Conservation (phyloP, 2,329 filamentous ascomycete species). For the Atkinsonella texensis region DNA sequence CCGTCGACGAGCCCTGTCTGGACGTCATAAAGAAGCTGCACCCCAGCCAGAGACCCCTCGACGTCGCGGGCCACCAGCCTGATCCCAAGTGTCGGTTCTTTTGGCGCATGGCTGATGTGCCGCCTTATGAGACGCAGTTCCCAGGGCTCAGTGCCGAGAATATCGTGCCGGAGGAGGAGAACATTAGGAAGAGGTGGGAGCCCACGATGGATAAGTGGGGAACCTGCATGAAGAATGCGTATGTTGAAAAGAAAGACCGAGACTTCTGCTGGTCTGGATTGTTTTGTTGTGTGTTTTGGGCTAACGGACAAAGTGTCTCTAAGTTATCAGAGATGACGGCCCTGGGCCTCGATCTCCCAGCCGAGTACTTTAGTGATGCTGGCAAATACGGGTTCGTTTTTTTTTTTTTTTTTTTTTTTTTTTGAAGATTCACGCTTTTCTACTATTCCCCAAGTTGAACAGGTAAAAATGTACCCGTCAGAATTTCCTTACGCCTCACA, state of each 20-base stretch:
- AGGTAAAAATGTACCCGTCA: too few relatives aligned
- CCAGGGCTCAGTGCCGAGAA: slow-evolving; percentile 44
- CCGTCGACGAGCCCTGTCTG: slow-evolving; percentile 48
- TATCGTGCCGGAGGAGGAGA: slow-evolving; percentile 36
- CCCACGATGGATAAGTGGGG: slow-evolving; percentile 47
- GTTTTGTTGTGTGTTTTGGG: too few relatives aligned
- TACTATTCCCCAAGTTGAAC: not conserved
- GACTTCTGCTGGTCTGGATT: not conserved
- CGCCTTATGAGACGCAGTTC: slow-evolving; percentile 43
- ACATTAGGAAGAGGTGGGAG: slow-evolving; percentile 38
- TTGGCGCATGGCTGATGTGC: slow-evolving; percentile 44
- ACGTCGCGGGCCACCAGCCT: slow-evolving; percentile 42
- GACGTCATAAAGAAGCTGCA: slow-evolving; percentile 42
- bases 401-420: too few relatives aligned
- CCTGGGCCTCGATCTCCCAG: slow-evolving; percentile 40
- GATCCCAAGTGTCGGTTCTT: slow-evolving; percentile 54
- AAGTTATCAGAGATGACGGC: slow-evolving; percentile 48
- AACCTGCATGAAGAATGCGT: slow-evolving; percentile 47
- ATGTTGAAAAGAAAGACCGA: slow-evolving; percentile 10
- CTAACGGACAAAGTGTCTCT: slow-evolving; percentile 30
- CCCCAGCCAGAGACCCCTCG: slow-evolving; percentile 43
- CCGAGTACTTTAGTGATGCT: slow-evolving; percentile 40
- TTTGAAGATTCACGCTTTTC: not conserved
- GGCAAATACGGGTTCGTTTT: slow-evolving; percentile 38
- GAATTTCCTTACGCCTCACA: not conserved